Conservation (phyloP, 345 rosid species). For the Geranium brycei region DNA sequence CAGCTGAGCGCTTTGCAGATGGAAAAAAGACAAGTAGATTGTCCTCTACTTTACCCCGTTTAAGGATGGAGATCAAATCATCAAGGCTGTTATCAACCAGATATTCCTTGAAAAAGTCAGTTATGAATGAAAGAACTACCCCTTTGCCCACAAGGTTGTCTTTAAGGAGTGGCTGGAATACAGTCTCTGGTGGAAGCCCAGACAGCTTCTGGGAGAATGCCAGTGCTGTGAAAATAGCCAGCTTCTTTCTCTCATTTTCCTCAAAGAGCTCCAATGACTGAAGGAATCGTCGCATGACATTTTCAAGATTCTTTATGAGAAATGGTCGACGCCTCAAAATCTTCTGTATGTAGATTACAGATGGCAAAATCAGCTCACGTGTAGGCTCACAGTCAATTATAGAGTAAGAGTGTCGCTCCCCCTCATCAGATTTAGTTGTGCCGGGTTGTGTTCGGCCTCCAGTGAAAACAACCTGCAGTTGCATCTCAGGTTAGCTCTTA, state of each 20-base stretch:
- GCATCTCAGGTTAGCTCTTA: constrained; percentile 4
- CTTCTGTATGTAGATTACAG: constrained; percentile 79
- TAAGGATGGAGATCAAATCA: constrained; percentile 80
- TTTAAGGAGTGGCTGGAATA: constrained; percentile 92
- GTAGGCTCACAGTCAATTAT: constrained; percentile 73
- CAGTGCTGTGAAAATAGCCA: constrained; percentile 94
- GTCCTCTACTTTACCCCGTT: constrained; percentile 93
- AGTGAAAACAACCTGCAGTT: constrained; percentile 65
- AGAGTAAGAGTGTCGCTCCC: constrained; percentile 90
- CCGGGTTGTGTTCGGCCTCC: constrained; percentile 99
- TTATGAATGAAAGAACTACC: constrained; percentile 84
- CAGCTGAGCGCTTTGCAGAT: constrained; percentile 65
- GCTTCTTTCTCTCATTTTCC: constrained; percentile 95
- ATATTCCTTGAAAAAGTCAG: constrained; percentile 95
- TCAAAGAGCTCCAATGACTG: constrained; percentile 97
- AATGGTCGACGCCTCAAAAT: constrained; percentile 83
- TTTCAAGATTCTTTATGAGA: constrained; percentile 92
- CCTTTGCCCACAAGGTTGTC: constrained; percentile 98
- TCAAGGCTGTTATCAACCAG: constrained; percentile 91
- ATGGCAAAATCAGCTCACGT: constrained; percentile 71
- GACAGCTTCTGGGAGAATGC: constrained; percentile 97
- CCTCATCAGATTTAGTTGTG: constrained; percentile 92
- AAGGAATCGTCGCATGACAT: constrained; percentile 81
- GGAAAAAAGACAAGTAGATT: constrained; percentile 78
- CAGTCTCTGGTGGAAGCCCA: constrained; percentile 95